These are phyloP conservation scores for Aspergillus tanneri DNA, from an alignment of 2,329 filamentous ascomycete species.

Conservation along the genomic window DNA sequence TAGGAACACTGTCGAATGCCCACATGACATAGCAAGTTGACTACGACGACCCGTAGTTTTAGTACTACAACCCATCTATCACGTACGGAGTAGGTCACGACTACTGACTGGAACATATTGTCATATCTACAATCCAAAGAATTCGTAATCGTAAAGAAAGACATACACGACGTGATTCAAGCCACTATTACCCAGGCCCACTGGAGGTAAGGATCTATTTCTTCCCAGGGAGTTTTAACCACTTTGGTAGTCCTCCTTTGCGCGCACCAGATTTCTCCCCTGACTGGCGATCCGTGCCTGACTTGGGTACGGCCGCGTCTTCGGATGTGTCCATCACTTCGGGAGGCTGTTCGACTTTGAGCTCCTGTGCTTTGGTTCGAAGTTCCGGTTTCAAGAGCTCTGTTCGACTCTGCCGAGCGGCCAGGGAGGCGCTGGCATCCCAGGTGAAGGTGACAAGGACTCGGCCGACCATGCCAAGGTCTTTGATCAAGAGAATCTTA, in stretches of 20 bases:
- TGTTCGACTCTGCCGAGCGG: slow-evolving; percentile 50
- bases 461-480: slow-evolving; percentile 67
- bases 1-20: too few species aligned
- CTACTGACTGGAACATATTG: too few species aligned
- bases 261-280: slow-evolving; percentile 31
- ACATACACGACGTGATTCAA: neutral
- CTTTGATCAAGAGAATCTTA: slow-evolving; percentile 61
- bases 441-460: slow-evolving; percentile 76
- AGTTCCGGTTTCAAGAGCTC: slow-evolving; percentile 63
- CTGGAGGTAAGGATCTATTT: slow-evolving; percentile 53
- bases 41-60: too few species aligned
- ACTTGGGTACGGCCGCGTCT: slow-evolving; percentile 42
- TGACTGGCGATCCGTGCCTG: slow-evolving; percentile 25
- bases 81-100: too few species aligned
- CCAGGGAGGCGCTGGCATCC: slow-evolving; percentile 61
- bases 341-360: slow-evolving; percentile 50
- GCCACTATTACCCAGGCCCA: too few species aligned
- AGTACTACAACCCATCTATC: too few species aligned
- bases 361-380: slow-evolving; percentile 62
- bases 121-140: too few species aligned
- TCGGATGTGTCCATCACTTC: slow-evolving; percentile 55
- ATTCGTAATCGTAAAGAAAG: neutral
- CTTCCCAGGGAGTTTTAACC: slow-evolving; percentile 70
- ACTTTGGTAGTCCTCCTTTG: slow-evolving; percentile 60
- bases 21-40: too few species aligned